These are phyloP conservation scores for Trametes versicolor DNA, from an alignment of 1,284 basidiomycete species.

Conservation along the genomic window DNA sequence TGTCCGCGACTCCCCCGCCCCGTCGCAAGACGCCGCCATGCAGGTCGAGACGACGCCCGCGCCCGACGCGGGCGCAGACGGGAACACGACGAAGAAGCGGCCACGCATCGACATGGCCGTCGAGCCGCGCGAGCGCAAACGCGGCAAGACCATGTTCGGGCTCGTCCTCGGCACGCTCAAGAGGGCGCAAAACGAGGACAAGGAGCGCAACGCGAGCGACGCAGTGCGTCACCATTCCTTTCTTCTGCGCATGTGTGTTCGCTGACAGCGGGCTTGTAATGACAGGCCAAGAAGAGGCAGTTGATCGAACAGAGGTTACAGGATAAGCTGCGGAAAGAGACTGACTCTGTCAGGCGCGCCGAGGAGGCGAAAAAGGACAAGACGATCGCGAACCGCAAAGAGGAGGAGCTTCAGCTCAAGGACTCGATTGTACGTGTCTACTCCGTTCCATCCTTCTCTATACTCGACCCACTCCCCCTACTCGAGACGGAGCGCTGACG, in stretches of 20 bases:
- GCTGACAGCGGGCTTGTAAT: slow-evolving; percentile 4
- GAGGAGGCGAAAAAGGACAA: slow-evolving; percentile 87
- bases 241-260: neutral
- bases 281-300: slow-evolving; percentile 81
- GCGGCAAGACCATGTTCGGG: slow-evolving; percentile 86
- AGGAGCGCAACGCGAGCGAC: slow-evolving; percentile 80
- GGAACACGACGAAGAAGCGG: slow-evolving; percentile 59
- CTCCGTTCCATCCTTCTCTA: neutral
- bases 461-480: neutral
- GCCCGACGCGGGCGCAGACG: slow-evolving; percentile 39
- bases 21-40: slow-evolving; percentile 46
- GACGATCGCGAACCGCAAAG: slow-evolving; percentile 74
- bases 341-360: slow-evolving; percentile 80
- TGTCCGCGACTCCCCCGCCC: slow-evolving; percentile 36
- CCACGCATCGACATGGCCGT: slow-evolving; percentile 74
- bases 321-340: slow-evolving; percentile 81
- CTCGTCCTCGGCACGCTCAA: slow-evolving; percentile 81
- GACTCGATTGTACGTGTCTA: slow-evolving; percentile 73
- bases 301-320: slow-evolving; percentile 83
- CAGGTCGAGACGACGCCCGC: slow-evolving; percentile 38
- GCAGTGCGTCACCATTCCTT: slow-evolving; percentile 60
- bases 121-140: slow-evolving; percentile 67
- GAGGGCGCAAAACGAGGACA: slow-evolving; percentile 85
- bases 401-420: slow-evolving; percentile 81
- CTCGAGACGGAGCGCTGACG: neutral